Evolutionary conservation across 495 filamentous ascomycete genomes (phyloP).

Genomic region (Mytilinidion resinicola): DNA sequence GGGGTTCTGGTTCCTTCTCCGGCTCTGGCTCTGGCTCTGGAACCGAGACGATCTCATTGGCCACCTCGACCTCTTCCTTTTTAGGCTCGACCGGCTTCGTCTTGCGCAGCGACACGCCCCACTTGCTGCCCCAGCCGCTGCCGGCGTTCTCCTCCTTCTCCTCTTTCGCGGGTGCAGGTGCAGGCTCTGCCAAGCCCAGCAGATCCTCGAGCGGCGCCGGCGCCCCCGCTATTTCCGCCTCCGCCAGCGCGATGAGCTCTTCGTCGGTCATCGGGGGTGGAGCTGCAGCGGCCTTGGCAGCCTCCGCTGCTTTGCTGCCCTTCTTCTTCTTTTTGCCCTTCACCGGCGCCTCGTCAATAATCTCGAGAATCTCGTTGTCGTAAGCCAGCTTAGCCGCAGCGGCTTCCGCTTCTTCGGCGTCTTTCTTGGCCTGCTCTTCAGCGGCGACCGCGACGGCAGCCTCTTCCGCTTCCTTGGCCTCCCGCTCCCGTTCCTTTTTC

Average conservation of each 20-base stretch:
- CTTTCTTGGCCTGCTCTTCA: conserved; percentile 19
- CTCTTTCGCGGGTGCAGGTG: background rate
- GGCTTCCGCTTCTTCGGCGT: conserved; percentile 26
- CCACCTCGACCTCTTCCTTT: conserved; percentile 7
- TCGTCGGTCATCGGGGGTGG: conserved; percentile 21
- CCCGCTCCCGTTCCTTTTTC: conserved; percentile 17
- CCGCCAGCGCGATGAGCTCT: conserved; percentile 22
- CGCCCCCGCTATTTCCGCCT: conserved; percentile 16
- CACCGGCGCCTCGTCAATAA: conserved; percentile 28
- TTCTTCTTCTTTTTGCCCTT: conserved; percentile 30
- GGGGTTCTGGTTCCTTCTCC: conserved; percentile 19
- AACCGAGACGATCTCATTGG: conserved; percentile 23
- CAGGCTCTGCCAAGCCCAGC: too few relatives aligned
- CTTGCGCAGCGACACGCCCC: conserved; percentile 25
- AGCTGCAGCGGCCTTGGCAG: background rate
- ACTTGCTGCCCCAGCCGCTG: conserved; percentile 21
- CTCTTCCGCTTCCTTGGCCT: conserved; percentile 26
- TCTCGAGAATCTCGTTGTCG: conserved; percentile 32
- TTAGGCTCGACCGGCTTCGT: conserved; percentile 11
- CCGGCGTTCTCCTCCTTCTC: background rate
- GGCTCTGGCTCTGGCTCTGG: conserved; percentile 23
- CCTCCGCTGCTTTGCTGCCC: conserved; percentile 2
- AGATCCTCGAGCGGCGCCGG: too few relatives aligned
- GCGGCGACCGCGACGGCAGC: conserved; percentile 20
- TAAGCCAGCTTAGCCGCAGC: conserved; percentile 26